These are phyloP conservation scores for Schizochytrium sp. DNA, from an alignment of 108 stramenopile species.

Conservation along the genomic window DNA sequence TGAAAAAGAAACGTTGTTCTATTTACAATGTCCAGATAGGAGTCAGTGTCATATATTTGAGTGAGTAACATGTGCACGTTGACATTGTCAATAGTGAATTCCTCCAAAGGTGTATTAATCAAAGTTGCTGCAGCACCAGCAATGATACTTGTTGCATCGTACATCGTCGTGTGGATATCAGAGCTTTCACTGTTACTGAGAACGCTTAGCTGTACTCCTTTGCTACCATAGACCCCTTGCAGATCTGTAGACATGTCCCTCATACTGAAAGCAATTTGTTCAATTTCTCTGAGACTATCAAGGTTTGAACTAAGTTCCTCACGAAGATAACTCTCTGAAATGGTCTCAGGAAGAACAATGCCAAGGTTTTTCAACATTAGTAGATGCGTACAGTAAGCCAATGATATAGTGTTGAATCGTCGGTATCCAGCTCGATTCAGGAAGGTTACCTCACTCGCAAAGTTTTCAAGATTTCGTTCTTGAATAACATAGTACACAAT, in stretches of 20 bases:
- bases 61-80: slow-evolving; percentile 1
- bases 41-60: not conserved
- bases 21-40: not conserved
- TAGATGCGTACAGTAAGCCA: not conserved
- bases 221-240: not conserved
- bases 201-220: not conserved
- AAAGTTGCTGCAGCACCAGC: not conserved
- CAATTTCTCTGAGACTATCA: not conserved
- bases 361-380: not conserved
- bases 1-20: slow-evolving; percentile 2
- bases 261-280: not conserved
- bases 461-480: not conserved
- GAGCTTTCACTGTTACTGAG: not conserved
- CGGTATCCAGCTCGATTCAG: not conserved
- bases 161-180: not conserved
- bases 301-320: not conserved
- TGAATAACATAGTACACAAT: not conserved
- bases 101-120: not conserved
- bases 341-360: not conserved
- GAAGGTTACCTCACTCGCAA: not conserved
- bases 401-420: not conserved
- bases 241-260: not conserved
- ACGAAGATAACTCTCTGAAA: not conserved
- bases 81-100: not conserved
- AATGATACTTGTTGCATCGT: not conserved